A percentile compares a stretch with the other conserved stretches of the same genome.
These are phyloP conservation scores for Clausena lansium DNA, from an alignment of 345 rosid genomes.

Conservation along the genomic window DNA sequence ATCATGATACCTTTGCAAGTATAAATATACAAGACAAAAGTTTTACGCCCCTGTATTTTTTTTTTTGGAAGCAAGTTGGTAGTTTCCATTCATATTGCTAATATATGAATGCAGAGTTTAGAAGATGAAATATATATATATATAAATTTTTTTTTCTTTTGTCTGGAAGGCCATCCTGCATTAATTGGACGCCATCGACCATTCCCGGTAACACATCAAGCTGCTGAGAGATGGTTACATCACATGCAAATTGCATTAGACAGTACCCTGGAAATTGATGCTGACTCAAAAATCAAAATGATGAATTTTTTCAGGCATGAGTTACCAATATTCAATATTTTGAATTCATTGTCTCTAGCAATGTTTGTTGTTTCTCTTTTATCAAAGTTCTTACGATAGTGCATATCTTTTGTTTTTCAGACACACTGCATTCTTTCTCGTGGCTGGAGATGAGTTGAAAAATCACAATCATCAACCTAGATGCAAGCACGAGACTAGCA, in stretches of 20 bases:
- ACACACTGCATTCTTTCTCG: slow-evolving; percentile 92
- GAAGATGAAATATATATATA: background rate
- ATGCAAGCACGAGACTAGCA: slow-evolving; percentile 47
- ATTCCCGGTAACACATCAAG: slow-evolving; percentile 77
- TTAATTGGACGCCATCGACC: slow-evolving; percentile 84
- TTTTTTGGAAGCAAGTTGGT: background rate
- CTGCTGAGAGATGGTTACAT: slow-evolving; percentile 86
- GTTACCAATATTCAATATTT: background rate
- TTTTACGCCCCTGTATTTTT: background rate
- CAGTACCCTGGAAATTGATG: slow-evolving; percentile 55
- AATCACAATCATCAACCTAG: slow-evolving; percentile 43
- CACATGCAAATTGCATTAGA: slow-evolving; percentile 86
- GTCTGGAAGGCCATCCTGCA: slow-evolving; percentile 74
- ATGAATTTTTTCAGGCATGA: slow-evolving; percentile 77
- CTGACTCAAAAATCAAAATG: slow-evolving; percentile 70
- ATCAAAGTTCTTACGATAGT: background rate
- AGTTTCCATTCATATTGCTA: background rate
- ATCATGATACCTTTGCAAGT: background rate
- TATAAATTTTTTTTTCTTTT: background rate
- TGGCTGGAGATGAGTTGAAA: slow-evolving; percentile 89
- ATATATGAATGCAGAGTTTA: background rate
- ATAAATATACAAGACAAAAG: background rate
- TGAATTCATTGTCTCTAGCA: background rate
- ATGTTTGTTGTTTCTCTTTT: background rate
- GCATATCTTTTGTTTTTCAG: slow-evolving; percentile 32